These are phyloP conservation scores for Pichia sp. DNA, from an alignment of 1,139 yeast species.

Conservation along the genomic window DNA sequence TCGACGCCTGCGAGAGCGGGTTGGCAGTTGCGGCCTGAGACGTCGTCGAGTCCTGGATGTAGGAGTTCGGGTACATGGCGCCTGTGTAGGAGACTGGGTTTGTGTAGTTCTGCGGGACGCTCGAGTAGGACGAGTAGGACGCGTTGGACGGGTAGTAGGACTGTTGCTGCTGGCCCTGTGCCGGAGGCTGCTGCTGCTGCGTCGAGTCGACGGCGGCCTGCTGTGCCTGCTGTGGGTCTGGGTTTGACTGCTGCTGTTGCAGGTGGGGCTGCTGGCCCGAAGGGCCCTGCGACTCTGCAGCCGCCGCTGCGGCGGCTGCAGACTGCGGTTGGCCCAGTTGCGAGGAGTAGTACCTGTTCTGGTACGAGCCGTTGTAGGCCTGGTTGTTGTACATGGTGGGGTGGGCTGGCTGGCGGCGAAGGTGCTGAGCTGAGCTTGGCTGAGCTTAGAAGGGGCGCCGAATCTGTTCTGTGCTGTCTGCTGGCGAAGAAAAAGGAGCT, in stretches of 20 bases:
- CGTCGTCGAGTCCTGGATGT: background rate
- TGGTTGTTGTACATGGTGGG: conserved; percentile 5
- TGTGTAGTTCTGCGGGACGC: background rate
- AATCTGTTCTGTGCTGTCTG: too few species aligned
- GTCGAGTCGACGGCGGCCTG: background rate
- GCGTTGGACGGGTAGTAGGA: conserved; percentile 1
- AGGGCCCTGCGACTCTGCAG: background rate
- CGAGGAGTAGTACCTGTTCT: conserved; percentile 3
- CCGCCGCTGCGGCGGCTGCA: conserved; percentile 3
- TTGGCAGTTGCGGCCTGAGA: background rate
- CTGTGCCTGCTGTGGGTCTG: background rate
- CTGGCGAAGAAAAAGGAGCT: background rate
- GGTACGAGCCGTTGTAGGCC: conserved; percentile 1
- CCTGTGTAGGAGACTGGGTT: conserved; percentile 7
- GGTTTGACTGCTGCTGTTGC: background rate
- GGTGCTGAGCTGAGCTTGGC: too few species aligned
- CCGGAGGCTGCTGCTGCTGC: background rate
- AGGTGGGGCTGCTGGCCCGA: too few species aligned
- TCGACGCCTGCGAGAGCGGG: conserved; percentile 2
- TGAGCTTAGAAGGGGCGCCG: too few species aligned
- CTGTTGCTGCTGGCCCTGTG: conserved; percentile 13
- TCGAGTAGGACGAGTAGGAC: background rate
- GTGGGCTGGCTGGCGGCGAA: background rate
- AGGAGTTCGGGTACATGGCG: background rate
- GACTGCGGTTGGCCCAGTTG: conserved; percentile 2